A percentile compares a stretch with the other conserved stretches of the same genome.
These are phyloP conservation scores for Favolaschia claudopus DNA, from an alignment of 768 basidiomycete species.

Conservation along the genomic window DNA sequence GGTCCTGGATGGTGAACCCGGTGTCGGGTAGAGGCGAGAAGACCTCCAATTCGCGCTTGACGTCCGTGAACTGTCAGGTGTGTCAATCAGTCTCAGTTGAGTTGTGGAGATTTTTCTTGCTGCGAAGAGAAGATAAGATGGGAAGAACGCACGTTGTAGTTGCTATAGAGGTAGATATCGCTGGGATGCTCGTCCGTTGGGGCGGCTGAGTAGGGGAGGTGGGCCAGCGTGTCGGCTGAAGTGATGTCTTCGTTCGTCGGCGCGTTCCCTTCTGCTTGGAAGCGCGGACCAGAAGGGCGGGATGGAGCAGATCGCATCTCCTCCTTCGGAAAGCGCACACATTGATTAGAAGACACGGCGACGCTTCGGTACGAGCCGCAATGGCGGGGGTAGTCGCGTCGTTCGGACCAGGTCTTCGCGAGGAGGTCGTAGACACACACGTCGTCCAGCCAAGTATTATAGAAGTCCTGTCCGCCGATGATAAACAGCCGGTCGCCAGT, in stretches of 20 bases:
- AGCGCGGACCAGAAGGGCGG: slow-evolving; percentile 64
- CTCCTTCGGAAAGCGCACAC: slow-evolving; percentile 74
- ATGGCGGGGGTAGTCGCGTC: slow-evolving; percentile 86
- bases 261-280: slow-evolving; percentile 57
- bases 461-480: slow-evolving; percentile 94
- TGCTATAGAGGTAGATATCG: slow-evolving; percentile 92
- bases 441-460: slow-evolving; percentile 93
- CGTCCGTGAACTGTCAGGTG: slow-evolving; percentile 80
- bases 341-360: slow-evolving; percentile 75
- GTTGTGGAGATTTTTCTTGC: neutral
- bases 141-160: slow-evolving; percentile 81
- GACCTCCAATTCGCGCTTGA: slow-evolving; percentile 93
- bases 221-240: slow-evolving; percentile 63
- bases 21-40: slow-evolving; percentile 81
- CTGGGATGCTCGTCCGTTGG: slow-evolving; percentile 80
- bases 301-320: slow-evolving; percentile 55
- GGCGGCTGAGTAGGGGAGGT: slow-evolving; percentile 78
- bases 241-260: slow-evolving; percentile 57
- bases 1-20: slow-evolving; percentile 81
- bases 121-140: slow-evolving; percentile 7
- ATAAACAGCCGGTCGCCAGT: slow-evolving; percentile 86
- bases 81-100: no score
- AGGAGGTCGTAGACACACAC: slow-evolving; percentile 88
- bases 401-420: slow-evolving; percentile 77
- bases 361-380: slow-evolving; percentile 97